phyloP scores from a whole-genome alignment of 176 grass and related monocot genomes.

The Areca catechu region DNA sequence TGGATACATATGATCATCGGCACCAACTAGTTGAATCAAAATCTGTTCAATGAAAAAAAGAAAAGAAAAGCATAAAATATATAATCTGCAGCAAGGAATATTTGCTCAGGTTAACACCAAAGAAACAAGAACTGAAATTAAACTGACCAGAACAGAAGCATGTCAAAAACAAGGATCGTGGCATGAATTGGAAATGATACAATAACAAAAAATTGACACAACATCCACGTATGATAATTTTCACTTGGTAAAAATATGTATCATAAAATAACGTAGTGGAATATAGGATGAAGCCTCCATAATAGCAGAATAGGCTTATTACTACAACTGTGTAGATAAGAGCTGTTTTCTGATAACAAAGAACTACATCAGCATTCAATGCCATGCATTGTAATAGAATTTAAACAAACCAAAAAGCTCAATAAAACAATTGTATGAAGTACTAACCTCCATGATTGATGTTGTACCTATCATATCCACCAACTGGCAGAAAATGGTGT shows the following conservation, averaged over 20 bases:
- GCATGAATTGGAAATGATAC: too few species aligned
- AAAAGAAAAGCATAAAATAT: not conserved
- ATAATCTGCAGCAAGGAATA: not conserved
- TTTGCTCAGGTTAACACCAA: not conserved
- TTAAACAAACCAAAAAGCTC: not conserved
- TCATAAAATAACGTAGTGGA: too few species aligned
- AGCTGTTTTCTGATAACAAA: not conserved
- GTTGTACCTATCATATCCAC: slow-evolving; percentile 19
- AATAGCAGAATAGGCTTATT: too few species aligned
- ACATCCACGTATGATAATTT: too few species aligned
- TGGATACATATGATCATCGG: slow-evolving; percentile 22
- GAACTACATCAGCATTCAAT: not conserved
- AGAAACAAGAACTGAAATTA: not conserved
- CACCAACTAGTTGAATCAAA: slow-evolving; percentile 21
- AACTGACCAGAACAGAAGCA: too few species aligned
- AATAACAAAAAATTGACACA: too few species aligned
- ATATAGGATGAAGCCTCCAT: too few species aligned
- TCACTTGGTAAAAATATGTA: too few species aligned
- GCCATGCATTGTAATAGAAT: not conserved
- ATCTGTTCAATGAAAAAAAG: slow-evolving; percentile 10
- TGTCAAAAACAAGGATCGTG: too few species aligned
- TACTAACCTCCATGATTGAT: slow-evolving; percentile 18
- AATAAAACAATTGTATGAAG: not conserved
- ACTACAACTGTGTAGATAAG: too few species aligned
- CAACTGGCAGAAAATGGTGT: not conserved